Evolutionary conservation across 2,329 filamentous ascomycete species (phyloP).

Genomic region (Aureobasidium uvarum): DNA sequence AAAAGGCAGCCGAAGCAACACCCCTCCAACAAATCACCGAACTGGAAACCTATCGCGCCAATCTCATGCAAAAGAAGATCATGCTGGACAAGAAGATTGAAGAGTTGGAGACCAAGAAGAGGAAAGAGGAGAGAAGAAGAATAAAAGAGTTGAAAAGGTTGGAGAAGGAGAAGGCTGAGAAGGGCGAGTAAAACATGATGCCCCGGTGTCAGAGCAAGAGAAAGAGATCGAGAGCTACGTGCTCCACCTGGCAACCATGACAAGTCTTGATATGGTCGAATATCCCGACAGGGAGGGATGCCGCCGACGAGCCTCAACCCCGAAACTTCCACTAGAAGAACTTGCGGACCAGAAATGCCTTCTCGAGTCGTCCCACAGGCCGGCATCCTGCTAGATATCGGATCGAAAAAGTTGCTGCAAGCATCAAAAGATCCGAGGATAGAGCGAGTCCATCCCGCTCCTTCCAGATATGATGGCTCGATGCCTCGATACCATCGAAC

Average conservation of each 20-base stretch:
- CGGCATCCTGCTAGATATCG: too few species aligned
- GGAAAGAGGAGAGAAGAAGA: slow-evolving; percentile 30
- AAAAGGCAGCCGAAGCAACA: slow-evolving; percentile 47
- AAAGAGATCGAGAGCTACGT: neutral
- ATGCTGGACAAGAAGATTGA: slow-evolving; percentile 58
- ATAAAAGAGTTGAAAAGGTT: slow-evolving; percentile 7
- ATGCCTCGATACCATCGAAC: neutral
- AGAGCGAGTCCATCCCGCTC: neutral
- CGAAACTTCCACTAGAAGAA: neutral
- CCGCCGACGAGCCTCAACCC: too few species aligned
- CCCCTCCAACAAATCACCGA: slow-evolving; percentile 56
- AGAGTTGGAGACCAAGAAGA: slow-evolving; percentile 46
- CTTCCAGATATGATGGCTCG: neutral
- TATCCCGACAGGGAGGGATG: neutral
- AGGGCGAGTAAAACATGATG: neutral
- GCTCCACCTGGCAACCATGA: neutral
- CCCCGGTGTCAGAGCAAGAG: too few species aligned
- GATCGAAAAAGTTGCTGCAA: too few species aligned
- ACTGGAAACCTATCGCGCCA: slow-evolving; percentile 52
- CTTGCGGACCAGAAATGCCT: neutral
- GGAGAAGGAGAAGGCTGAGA: slow-evolving; percentile 14
- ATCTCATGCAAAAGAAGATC: slow-evolving; percentile 51
- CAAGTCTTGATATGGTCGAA: neutral
- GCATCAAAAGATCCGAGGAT: neutral
- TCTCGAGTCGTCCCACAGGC: too few species aligned